These are phyloP conservation scores for Strigomonas galati DNA, from an alignment of 208 protist genomes.

Conservation along the genomic window DNA sequence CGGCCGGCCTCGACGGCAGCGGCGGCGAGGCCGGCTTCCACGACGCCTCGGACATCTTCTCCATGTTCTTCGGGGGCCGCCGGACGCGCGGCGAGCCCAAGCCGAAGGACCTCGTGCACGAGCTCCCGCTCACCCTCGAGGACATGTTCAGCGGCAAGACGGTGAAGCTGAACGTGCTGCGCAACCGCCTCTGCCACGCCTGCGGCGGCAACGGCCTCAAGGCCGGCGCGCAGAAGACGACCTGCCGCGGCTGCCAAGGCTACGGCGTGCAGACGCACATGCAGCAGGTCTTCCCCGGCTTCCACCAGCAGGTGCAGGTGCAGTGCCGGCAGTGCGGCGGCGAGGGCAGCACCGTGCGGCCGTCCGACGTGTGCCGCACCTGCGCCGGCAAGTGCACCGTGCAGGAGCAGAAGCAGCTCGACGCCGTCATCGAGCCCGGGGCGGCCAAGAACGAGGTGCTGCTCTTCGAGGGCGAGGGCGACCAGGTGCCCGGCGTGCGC, in stretches of 20 bases:
- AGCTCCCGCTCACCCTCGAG: constrained; percentile 92
- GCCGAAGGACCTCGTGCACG: constrained; percentile 93
- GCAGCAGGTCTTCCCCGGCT: constrained; percentile 93
- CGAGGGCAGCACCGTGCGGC: constrained; percentile 62
- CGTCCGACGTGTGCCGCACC: constrained; percentile 88
- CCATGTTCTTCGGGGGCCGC: constrained; percentile 81
- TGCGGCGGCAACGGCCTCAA: constrained; percentile 70
- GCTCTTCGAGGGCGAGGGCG: constrained; percentile 93
- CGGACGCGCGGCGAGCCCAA: constrained; percentile 72
- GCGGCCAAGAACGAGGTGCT: constrained; percentile 93
- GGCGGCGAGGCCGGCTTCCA: constrained; percentile 49
- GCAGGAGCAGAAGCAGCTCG: constrained; percentile 91
- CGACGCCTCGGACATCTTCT: constrained; percentile 84
- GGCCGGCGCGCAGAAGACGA: constrained; percentile 37
- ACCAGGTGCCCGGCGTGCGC: constrained; percentile 82
- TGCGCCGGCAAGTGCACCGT: constrained; percentile 93
- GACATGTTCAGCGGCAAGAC: constrained; percentile 96
- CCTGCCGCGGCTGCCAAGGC: constrained; percentile 91
- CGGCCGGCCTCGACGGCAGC: constrained; percentile 93
- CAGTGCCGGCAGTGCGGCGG: constrained; percentile 91
- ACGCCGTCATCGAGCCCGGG: constrained; percentile 95
- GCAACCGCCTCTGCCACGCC: constrained; percentile 57
- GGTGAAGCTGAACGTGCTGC: constrained; percentile 87
- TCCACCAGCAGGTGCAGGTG: constrained; percentile 90
- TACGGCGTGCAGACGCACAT: constrained; percentile 82